phyloP scores from a whole-genome alignment of 495 filamentous ascomycete species.

The Penicillium roqueforti region DNA sequence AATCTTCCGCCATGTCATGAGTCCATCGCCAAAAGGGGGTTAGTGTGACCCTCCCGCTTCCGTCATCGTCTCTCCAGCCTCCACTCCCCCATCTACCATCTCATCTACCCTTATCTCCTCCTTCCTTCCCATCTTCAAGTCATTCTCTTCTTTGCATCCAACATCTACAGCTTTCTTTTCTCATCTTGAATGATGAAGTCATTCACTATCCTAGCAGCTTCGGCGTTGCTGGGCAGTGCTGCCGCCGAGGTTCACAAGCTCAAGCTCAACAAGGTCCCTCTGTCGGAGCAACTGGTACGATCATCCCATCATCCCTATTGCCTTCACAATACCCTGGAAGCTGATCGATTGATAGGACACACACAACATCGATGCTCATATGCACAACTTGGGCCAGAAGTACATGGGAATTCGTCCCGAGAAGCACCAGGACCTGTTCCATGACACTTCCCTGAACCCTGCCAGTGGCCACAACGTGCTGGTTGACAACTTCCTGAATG shows the following conservation, averaged over 20 bases:
- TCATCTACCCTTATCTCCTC: constrained; percentile 22
- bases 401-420: constrained; percentile 85
- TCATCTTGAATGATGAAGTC: constrained; percentile 68
- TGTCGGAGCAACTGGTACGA: constrained; percentile 87
- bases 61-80: constrained; percentile 23
- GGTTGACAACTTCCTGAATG: constrained; percentile 96
- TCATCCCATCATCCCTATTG: constrained; percentile 15
- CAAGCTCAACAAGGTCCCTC: constrained; percentile 94
- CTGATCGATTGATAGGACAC: constrained; percentile 51
- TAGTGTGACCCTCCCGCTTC: constrained; percentile 17
- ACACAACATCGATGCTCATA: constrained; percentile 75
- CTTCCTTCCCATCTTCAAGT: constrained; percentile 18
- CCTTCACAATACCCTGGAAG: not conserved
- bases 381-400: constrained; percentile 68
- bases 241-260: constrained; percentile 85
- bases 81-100: constrained; percentile 13
- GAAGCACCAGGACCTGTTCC: constrained; percentile 68
- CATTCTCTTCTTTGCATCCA: constrained; percentile 19
- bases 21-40: constrained; percentile 1
- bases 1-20: constrained; percentile 3
- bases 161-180: constrained; percentile 4
- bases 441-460: constrained; percentile 62
- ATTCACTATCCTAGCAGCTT: constrained; percentile 66
- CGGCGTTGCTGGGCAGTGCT: constrained; percentile 76
- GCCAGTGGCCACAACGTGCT: constrained; percentile 75